Evolutionary conservation across 1,139 yeast species (phyloP).

Genomic region (Hyphopichia pseudoburtonii): DNA sequence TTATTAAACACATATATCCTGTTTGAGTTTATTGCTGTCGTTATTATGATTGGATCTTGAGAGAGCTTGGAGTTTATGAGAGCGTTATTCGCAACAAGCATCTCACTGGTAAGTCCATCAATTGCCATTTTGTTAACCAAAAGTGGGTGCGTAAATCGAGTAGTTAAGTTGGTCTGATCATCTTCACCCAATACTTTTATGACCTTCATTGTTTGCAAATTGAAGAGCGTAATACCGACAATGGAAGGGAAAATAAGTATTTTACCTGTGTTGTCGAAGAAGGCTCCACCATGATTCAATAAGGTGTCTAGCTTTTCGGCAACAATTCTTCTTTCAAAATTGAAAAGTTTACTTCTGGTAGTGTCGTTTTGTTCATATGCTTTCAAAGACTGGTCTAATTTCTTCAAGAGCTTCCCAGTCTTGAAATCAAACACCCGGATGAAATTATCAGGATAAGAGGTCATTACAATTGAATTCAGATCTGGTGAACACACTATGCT

Average conservation of each 20-base stretch:
- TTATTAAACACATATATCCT: slow-evolving; percentile 34
- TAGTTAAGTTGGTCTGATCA: slow-evolving; percentile 27
- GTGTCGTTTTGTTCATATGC: slow-evolving; percentile 20
- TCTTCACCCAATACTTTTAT: slow-evolving; percentile 28
- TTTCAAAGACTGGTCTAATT: slow-evolving; percentile 15
- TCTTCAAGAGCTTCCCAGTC: slow-evolving; percentile 30
- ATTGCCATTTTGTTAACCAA: slow-evolving; percentile 15
- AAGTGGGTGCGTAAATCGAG: slow-evolving; percentile 19
- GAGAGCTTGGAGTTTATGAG: slow-evolving; percentile 30
- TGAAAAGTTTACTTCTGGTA: slow-evolving; percentile 16
- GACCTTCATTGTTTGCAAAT: slow-evolving; percentile 26
- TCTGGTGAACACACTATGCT: slow-evolving; percentile 21
- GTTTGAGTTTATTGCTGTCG: slow-evolving; percentile 26
- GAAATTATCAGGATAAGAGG: slow-evolving; percentile 29
- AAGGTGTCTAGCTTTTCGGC: slow-evolving; percentile 9
- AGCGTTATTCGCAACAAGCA: slow-evolving; percentile 38
- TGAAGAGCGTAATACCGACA: slow-evolving; percentile 34
- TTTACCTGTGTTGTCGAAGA: slow-evolving; percentile 35
- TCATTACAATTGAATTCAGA: slow-evolving; percentile 22
- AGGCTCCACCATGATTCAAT: slow-evolving; percentile 12
- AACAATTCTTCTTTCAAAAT: slow-evolving; percentile 22
- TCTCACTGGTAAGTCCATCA: slow-evolving; percentile 24
- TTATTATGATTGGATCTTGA: slow-evolving; percentile 32
- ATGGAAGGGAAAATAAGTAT: slow-evolving; percentile 31
- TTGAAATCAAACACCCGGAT: slow-evolving; percentile 31